These are phyloP conservation scores for Termitomyces sp. DNA, from an alignment of 768 basidiomycete genomes.

Conservation along the genomic window DNA sequence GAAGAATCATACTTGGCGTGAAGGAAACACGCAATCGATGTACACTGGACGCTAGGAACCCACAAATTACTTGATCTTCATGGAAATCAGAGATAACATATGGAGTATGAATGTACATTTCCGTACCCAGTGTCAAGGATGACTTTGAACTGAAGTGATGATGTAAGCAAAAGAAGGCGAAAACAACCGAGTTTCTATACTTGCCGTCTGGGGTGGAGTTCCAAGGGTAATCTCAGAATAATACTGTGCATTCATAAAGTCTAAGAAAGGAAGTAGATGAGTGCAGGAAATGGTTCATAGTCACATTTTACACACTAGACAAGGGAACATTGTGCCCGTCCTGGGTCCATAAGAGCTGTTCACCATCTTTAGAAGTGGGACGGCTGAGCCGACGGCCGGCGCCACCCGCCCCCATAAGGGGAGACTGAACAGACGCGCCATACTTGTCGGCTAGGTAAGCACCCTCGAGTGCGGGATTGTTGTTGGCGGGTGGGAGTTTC, in stretches of 20 bases:
- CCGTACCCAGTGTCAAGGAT: slow-evolving; percentile 84
- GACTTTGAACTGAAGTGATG: slow-evolving; percentile 70
- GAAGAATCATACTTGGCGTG: slow-evolving; percentile 87
- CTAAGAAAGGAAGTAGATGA: slow-evolving; percentile 31
- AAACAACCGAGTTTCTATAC: slow-evolving; percentile 17
- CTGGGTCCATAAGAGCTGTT: slow-evolving; percentile 78
- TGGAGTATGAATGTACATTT: background rate
- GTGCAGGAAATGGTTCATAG: background rate
- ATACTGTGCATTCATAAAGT: slow-evolving; percentile 99
- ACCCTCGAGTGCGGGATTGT: slow-evolving; percentile 63
- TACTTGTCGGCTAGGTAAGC: slow-evolving; percentile 96
- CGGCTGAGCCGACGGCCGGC: slow-evolving; percentile 53
- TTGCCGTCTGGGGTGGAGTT: slow-evolving; percentile 72
- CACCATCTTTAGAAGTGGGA: slow-evolving; percentile 33
- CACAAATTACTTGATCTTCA: slow-evolving; percentile 85
- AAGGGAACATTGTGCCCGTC: slow-evolving; percentile 87
- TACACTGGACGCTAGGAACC: slow-evolving; percentile 81
- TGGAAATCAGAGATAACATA: background rate
- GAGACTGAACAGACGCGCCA: slow-evolving; percentile 49
- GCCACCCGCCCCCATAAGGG: slow-evolving; percentile 72
- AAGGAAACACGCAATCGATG: slow-evolving; percentile 89
- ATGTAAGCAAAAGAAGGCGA: background rate
- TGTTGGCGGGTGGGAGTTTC: slow-evolving; percentile 64
- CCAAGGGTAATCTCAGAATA: slow-evolving; percentile 85
- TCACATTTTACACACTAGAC: slow-evolving; percentile 54